A percentile compares a stretch with the other conserved stretches of the same genome.
Evolutionary conservation across 2,329 filamentous ascomycete species (phyloP).

Genomic region (Intubia oerlemansii): DNA sequence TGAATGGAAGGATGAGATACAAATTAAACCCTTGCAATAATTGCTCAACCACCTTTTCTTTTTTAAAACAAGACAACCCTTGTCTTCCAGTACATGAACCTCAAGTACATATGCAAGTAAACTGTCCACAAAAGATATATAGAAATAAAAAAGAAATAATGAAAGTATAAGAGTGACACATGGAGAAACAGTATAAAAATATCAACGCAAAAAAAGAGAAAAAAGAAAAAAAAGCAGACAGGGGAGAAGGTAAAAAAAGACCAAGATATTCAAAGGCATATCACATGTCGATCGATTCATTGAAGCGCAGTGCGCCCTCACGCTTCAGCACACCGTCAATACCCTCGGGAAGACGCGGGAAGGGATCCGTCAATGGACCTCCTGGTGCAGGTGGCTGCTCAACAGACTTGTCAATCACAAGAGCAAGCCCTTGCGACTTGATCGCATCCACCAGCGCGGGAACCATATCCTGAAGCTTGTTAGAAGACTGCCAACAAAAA

Average conservation of each 20-base stretch:
- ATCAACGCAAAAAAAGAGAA: neutral
- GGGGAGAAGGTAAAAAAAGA: neutral
- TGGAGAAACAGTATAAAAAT: neutral
- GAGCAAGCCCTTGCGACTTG: conserved; percentile 78
- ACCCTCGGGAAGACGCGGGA: conserved; percentile 48
- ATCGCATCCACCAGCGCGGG: conserved; percentile 82
- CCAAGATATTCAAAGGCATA: neutral
- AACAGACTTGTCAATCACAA: conserved; percentile 71
- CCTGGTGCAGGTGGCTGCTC: conserved; percentile 21
- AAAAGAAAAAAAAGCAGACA: conserved; percentile 1
- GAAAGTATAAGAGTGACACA: neutral
- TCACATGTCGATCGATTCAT: conserved; percentile 65
- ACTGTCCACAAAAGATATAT: too few relatives aligned
- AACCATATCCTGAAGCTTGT: conserved; percentile 52
- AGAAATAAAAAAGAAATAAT: too few relatives aligned
- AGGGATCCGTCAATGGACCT: conserved; percentile 26
- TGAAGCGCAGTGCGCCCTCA: conserved; percentile 80
- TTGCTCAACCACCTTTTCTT: too few relatives aligned
- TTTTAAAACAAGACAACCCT: too few relatives aligned
- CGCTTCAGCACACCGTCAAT: conserved; percentile 73
- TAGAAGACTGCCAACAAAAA: conserved; percentile 1
- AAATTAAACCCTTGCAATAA: too few relatives aligned
- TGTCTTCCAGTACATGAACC: too few relatives aligned
- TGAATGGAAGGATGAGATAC: too few relatives aligned
- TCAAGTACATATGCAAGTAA: too few relatives aligned